A percentile compares a stretch with the other conserved stretches of the same genome.
Conservation (phyloP, 2,329 filamentous ascomycete genomes). For the Colletotrichum australisinense region DNA sequence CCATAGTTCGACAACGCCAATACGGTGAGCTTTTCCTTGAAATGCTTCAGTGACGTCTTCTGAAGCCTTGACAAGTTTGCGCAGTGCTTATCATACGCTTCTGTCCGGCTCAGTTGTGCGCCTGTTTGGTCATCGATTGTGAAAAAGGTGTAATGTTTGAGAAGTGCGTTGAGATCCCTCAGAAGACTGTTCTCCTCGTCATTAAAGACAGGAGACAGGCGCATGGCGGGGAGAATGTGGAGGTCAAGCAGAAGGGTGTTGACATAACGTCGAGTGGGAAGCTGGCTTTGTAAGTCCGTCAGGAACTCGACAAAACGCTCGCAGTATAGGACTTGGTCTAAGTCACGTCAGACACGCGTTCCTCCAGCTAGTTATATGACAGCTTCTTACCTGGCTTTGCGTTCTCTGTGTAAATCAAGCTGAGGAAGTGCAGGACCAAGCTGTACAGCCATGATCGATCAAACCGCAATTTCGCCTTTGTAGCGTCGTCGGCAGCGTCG, state of each 20-base stretch:
- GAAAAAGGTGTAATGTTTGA: conserved; percentile 89
- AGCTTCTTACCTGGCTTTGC: conserved; percentile 55
- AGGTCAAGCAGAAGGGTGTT: conserved; percentile 89
- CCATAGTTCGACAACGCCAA: conserved; percentile 93
- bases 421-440: conserved; percentile 84
- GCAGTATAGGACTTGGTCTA: conserved; percentile 82
- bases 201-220: conserved; percentile 81
- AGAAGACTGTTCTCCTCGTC: conserved; percentile 81
- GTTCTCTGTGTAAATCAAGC: conserved; percentile 72
- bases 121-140: conserved; percentile 93
- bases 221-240: conserved; percentile 82
- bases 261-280: conserved; percentile 93
- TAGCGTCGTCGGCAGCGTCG: conserved; percentile 83
- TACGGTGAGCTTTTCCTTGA: conserved; percentile 91
- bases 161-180: conserved; percentile 82
- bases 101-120: conserved; percentile 75
- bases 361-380: conserved; percentile 11
- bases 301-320: conserved; percentile 94
- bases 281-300: conserved; percentile 89
- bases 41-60: conserved; percentile 80
- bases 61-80: conserved; percentile 82
- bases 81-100: conserved; percentile 86
- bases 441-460: conserved; percentile 95
- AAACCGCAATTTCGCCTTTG: conserved; percentile 85
- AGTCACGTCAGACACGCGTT: conserved; percentile 41